Evolutionary conservation across 345 rosid genomes (phyloP), one percentile per base, ranked within the genome.

Genomic region (Barbarea vulgaris): DNA sequence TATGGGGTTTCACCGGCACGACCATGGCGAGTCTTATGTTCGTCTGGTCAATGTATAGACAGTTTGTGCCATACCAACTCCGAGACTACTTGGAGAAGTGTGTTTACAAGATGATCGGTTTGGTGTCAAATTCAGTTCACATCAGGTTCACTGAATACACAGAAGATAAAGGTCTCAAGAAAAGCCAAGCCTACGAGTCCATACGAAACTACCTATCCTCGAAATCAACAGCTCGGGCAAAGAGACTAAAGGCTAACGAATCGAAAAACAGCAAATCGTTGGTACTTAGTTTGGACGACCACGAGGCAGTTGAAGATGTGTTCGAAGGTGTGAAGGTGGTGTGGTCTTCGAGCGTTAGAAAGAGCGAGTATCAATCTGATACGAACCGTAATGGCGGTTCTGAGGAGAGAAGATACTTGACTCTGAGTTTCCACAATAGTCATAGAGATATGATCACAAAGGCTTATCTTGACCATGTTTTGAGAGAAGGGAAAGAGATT

Each of bases 121-220:
- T 53, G 39, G 31, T 78, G 12, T 47, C 78, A 17, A 84, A 79
- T 17, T 82, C 67, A 42, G 71, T 80, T 39, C 74, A 81, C 58
- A 82, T 88, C 61, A 86, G 69, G 12, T 83, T 88, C 82, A 9
- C 39, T n/a, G 90, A 88, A 52, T 82, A 75, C 63, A 46, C 78
- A 6, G 84, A 82, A 0, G 85, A 54, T 54, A 27, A 83, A 58
- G 74, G 83, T 36, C 67, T 82, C 63, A 75, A 39, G 66, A 71
- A 52, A 14, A 82, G 84, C 51, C 81, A 82, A 18, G 80, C 76
- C 15, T 88, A 77, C 64, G 24, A 58, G 3, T 6, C 33, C 3
- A 72, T 62, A n/a, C 69, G 61, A 7, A 14, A 62, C 14, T 72
- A 72, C 31, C 21, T 72, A 17, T 72, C 76, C 3, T 10, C 51